Percentiles rank a stretch among this genome's conserved stretches.
phyloP scores from a whole-genome alignment of 768 basidiomycete genomes.

The Macrolepiota fuliginosa region DNA sequence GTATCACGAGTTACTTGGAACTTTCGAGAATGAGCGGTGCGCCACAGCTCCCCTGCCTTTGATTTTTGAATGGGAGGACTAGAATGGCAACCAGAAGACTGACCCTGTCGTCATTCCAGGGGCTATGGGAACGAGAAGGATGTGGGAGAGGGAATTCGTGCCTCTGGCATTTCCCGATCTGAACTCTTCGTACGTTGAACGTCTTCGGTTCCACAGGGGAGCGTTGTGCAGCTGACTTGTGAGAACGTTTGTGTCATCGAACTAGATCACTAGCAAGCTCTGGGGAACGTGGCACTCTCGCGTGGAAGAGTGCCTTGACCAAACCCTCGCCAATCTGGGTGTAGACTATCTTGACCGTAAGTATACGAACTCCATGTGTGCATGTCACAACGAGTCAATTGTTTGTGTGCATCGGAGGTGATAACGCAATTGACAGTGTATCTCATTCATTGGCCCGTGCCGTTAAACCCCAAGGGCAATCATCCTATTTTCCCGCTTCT shows the following conservation, averaged over 20 bases:
- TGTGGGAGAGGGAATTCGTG: conserved; percentile 78
- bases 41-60: neutral
- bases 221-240: neutral
- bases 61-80: neutral
- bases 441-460: conserved; percentile 81
- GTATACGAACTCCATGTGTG: conserved; percentile 19
- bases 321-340: conserved; percentile 76
- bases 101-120: conserved; percentile 35
- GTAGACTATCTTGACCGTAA: conserved; percentile 81
- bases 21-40: neutral
- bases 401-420: conserved; percentile 12
- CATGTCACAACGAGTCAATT: conserved; percentile 15
- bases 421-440: conserved; percentile 40
- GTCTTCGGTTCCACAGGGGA: neutral
- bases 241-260: neutral
- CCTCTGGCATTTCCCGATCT: conserved; percentile 71
- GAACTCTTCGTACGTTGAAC: conserved; percentile 48
- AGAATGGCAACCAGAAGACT: conserved; percentile 6
- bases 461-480: conserved; percentile 67
- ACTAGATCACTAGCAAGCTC: conserved; percentile 70
- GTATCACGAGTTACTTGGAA: conserved; percentile 12
- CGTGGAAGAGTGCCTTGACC: conserved; percentile 72
- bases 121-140: conserved; percentile 75
- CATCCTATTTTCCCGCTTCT: conserved; percentile 56
- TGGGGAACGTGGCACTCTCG: conserved; percentile 68